A percentile compares a stretch with the other conserved stretches of the same genome.
Evolutionary conservation across 169 alveolate genomes (phyloP).

Genomic region (Eimeria sp.): DNA sequence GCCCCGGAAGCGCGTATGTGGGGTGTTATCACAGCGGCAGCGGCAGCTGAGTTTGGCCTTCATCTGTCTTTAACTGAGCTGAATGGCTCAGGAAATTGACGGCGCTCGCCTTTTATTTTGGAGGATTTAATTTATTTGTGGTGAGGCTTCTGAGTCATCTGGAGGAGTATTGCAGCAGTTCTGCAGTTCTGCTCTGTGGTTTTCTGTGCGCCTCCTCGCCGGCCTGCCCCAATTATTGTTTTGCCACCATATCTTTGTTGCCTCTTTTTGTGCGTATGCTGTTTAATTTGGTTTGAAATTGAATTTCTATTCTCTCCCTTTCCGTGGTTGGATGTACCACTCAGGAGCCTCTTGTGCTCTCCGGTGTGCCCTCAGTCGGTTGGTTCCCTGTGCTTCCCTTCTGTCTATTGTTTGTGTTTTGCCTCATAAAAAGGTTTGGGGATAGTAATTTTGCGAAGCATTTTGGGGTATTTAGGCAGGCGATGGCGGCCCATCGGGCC

Average conservation of each 20-base stretch:
- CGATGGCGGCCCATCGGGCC: neutral
- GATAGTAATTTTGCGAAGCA: neutral
- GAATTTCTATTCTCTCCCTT: neutral
- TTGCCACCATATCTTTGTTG: neutral
- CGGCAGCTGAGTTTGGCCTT: neutral
- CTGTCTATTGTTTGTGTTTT: neutral
- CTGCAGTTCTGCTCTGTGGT: too few species aligned
- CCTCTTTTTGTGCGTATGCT: neutral
- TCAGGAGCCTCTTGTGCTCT: too few species aligned
- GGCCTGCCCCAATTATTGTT: neutral
- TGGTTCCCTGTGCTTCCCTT: neutral
- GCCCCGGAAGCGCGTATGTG: neutral
- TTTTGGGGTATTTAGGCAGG: neutral
- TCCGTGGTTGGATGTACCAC: neutral
- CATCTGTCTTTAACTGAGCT: neutral
- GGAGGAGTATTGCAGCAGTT: neutral
- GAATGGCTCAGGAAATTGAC: neutral
- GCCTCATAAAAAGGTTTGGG: neutral
- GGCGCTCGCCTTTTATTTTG: constrained; percentile 31
- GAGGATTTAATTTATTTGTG: neutral
- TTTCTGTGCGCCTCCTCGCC: neutral
- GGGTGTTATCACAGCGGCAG: neutral
- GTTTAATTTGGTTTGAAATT: neutral
- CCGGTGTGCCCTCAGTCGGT: neutral
- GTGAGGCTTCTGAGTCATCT: neutral